A percentile compares a stretch with the other conserved stretches of the same genome.
phyloP scores from a whole-genome alignment of 805 yeast genomes.

The Pachysolen tannophilus region DNA sequence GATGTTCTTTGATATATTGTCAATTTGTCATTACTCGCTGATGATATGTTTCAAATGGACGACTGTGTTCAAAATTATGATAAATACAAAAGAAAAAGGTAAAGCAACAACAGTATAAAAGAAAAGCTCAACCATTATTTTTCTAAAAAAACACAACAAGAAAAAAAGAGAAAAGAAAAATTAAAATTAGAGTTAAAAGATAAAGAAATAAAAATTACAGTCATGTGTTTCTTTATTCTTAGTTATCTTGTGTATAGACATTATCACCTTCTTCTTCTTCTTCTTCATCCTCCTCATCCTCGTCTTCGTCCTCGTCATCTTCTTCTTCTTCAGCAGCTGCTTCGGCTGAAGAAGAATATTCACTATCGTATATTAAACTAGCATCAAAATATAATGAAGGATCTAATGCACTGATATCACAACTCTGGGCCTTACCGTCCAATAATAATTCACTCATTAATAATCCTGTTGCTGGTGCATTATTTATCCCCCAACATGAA shows the following conservation, averaged over 20 bases:
- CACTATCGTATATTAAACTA: constrained; percentile 23
- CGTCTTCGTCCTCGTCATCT: constrained; percentile 14
- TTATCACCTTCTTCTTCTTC: background rate
- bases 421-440: constrained; percentile 74
- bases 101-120: too few relatives aligned
- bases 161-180: background rate
- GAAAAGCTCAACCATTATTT: too few relatives aligned
- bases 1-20: too few relatives aligned
- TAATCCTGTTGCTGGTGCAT: constrained; percentile 96
- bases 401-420: constrained; percentile 75
- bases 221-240: too few relatives aligned
- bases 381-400: constrained; percentile 88
- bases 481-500: constrained; percentile 98
- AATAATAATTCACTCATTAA: constrained; percentile 78
- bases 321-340: constrained; percentile 19
- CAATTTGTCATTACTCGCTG: too few relatives aligned
- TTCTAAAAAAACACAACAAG: background rate
- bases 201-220: too few relatives aligned
- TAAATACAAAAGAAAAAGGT: too few relatives aligned
- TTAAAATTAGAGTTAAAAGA: background rate
- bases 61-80: too few relatives aligned
- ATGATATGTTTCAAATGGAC: too few relatives aligned
- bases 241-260: too few relatives aligned
- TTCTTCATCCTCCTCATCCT: constrained; percentile 13
- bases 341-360: constrained; percentile 20